A percentile compares a stretch with the other conserved stretches of the same genome.
phyloP scores from a whole-genome alignment of 768 basidiomycete species.

The Tylopilus felleus region DNA sequence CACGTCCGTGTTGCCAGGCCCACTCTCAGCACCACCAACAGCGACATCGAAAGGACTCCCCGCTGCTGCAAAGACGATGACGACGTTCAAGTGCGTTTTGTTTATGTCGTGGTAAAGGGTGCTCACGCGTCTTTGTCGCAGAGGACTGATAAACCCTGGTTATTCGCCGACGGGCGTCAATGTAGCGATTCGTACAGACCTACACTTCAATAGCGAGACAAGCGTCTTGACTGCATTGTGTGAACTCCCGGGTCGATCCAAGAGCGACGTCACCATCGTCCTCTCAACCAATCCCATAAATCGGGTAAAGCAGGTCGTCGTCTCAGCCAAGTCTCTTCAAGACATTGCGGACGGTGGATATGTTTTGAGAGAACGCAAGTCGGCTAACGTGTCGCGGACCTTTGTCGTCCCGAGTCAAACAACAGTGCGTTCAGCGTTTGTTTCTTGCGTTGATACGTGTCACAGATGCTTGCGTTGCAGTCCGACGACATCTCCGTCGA shows the following conservation, averaged over 20 bases:
- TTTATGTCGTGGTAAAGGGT: neutral
- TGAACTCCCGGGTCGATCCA: constrained; percentile 68
- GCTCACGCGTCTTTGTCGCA: constrained; percentile 12
- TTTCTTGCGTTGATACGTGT: neutral
- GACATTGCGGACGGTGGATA: constrained; percentile 41
- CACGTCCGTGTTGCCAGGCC: constrained; percentile 10
- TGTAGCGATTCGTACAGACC: constrained; percentile 58
- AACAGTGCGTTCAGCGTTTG: constrained; percentile 43
- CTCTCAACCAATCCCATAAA: constrained; percentile 61
- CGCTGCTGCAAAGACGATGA: constrained; percentile 4
- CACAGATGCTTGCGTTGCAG: constrained; percentile 31
- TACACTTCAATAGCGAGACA: constrained; percentile 51
- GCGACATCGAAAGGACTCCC: constrained; percentile 1
- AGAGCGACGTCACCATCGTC: constrained; percentile 52
- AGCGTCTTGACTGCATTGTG: constrained; percentile 55
- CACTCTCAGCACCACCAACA: constrained; percentile 1
- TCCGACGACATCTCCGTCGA: constrained; percentile 50
- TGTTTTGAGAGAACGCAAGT: constrained; percentile 53
- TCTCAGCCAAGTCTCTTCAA: constrained; percentile 46
- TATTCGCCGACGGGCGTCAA: constrained; percentile 19
- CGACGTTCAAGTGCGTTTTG: constrained; percentile 23
- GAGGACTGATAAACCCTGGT: constrained; percentile 26
- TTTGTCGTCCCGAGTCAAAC: constrained; percentile 55
- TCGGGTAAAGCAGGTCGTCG: constrained; percentile 56
- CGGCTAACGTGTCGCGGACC: constrained; percentile 46